Evolutionary conservation across 2,329 filamentous ascomycete species (phyloP).

Genomic region (Knoxdaviesia proteae): DNA sequence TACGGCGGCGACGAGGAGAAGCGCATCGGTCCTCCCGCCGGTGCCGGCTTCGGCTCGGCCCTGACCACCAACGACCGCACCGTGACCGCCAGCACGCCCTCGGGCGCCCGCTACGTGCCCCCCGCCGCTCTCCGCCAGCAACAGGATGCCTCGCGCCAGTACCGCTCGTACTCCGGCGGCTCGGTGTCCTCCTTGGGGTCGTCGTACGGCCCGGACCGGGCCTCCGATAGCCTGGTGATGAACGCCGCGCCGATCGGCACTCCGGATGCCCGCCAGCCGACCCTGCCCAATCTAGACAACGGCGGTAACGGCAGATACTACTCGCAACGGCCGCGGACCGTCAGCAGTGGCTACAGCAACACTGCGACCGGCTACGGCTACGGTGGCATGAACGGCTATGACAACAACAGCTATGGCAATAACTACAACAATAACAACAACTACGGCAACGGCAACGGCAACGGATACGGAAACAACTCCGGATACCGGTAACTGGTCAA

Average conservation of each 20-base stretch:
- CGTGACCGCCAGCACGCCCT: slow-evolving; percentile 7
- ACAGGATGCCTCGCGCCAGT: too few species aligned
- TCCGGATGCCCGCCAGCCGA: slow-evolving; percentile 11
- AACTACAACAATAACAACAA: not conserved
- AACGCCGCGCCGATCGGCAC: slow-evolving; percentile 14
- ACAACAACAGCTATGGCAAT: not conserved
- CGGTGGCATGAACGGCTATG: not conserved
- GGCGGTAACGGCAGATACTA: not conserved
- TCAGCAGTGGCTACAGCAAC: not conserved
- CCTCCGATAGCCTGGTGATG: slow-evolving; percentile 14
- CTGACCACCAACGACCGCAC: slow-evolving; percentile 10
- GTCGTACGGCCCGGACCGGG: slow-evolving; percentile 8
- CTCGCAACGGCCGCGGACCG: not conserved
- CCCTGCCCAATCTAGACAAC: slow-evolving; percentile 10
- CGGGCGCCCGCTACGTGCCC: not conserved
- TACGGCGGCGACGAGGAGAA: slow-evolving; percentile 1
- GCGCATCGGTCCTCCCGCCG: not conserved
- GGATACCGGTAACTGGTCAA: not conserved
- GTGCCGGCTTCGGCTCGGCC: slow-evolving; percentile 7
- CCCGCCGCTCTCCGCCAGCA: too few species aligned
- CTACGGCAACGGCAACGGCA: not conserved
- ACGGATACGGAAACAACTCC: not conserved
- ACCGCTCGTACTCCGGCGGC: too few species aligned
- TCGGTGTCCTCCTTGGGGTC: too few species aligned
- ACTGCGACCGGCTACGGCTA: too few species aligned